Evolutionary conservation across 306 rosid genomes (phyloP), one percentile per base, ranked within the genome.

Genomic region (Bauhinia variegata): DNA sequence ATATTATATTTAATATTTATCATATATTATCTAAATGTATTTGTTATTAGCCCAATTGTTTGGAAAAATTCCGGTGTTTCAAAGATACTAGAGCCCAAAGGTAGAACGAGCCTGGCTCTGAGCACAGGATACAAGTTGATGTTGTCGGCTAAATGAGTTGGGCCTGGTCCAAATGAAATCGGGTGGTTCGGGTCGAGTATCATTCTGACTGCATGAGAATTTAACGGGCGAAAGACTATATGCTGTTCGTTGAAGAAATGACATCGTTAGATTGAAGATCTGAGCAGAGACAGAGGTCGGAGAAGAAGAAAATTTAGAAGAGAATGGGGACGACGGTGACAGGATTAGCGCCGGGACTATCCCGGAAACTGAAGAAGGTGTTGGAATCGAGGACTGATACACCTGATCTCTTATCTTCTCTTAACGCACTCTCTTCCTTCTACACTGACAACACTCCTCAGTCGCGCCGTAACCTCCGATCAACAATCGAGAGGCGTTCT

Each of bases 281-380:
- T 70, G 75, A 75, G 18, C 46, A 15, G 57, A 65, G 73, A 23
- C 31, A 28, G 42, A 38, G 44, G 66, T 51, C 48, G 78, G 63
- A 68, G 61, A 38, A 54, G 66, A 55, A 53, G 78, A 71, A 64
- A 53, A 54, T n/a, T n/a, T n/a, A 37, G 70, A 67, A 23, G 30
- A 68, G 6, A 75, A 85, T 82, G 90, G 88, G 86, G 63, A 84
- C 86, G 58, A 52, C 87, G 80, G 81, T 69, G 82, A 72, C 81
- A 1, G 89, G 93, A 30, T 64, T 93, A 39, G 99, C 97, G 54
- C 95, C 97, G 58, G 95, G 99, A 36, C 86, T 93, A 2, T 93
- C 97, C 5, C 91, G 97, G 88, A 93, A 93, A 77, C 88, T 93
- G 83, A 93, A 90, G 91, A 93, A 93, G 78, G 97, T 93, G 54